These are phyloP conservation scores for Choricystis sp. DNA, from an alignment of 139 green algal species.

Conservation along the genomic window DNA sequence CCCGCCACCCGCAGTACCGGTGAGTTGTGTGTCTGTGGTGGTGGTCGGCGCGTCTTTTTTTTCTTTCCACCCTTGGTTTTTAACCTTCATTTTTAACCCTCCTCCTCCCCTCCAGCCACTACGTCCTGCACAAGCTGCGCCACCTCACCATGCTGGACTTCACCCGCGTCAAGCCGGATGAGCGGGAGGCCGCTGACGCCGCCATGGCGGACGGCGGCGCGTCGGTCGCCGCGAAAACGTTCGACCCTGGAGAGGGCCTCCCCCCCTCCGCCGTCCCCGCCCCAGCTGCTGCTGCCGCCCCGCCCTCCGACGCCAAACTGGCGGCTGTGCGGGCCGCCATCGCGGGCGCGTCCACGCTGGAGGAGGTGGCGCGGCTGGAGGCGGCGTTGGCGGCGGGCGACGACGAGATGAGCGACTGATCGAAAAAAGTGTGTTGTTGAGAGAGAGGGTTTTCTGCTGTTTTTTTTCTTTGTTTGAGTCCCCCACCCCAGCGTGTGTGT, in stretches of 20 bases:
- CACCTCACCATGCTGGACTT: constrained; percentile 89
- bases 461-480: too few species aligned
- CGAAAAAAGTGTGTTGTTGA: not conserved
- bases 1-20: constrained; percentile 67
- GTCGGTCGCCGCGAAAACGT: constrained; percentile 33
- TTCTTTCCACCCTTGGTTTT: not conserved
- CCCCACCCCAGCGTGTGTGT: too few species aligned
- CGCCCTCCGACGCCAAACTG: constrained; percentile 56
- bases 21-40: constrained; percentile 7
- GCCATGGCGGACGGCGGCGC: constrained; percentile 30
- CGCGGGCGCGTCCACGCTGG: constrained; percentile 69
- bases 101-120: constrained; percentile 14
- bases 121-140: constrained; percentile 65
- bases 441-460: not conserved
- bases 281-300: constrained; percentile 7
- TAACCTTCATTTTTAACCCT: not conserved
- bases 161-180: constrained; percentile 23
- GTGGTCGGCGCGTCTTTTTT: not conserved
- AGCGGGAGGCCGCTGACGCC: constrained; percentile 51
- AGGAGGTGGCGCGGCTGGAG: constrained; percentile 76
- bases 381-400: constrained; percentile 49
- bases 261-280: constrained; percentile 3
- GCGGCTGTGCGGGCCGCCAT: constrained; percentile 80
- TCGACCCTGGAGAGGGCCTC: constrained; percentile 54
- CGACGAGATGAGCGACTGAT: too few species aligned